A percentile compares a stretch with the other conserved stretches of the same genome.
phyloP scores from a whole-genome alignment of 2,329 filamentous ascomycete genomes.

The Exophiala spinifera region DNA sequence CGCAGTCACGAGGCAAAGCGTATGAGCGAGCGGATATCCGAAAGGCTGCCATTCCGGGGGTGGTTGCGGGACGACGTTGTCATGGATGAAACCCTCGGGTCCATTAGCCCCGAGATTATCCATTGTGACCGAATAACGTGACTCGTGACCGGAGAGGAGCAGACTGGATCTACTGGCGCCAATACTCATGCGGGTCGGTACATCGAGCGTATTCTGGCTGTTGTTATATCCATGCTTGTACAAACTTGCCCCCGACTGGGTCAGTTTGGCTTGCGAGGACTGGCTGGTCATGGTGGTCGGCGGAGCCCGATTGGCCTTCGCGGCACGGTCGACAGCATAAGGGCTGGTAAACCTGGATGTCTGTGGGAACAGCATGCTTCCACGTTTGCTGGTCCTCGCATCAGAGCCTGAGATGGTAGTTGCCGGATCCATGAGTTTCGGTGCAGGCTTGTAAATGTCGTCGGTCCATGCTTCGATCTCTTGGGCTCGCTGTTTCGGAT shows the following conservation, averaged over 20 bases:
- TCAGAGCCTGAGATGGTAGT: conserved; percentile 60
- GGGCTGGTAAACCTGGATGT: conserved; percentile 93
- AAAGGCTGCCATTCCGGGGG: conserved; percentile 97
- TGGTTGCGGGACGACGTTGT: conserved; percentile 91
- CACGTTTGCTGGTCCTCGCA: conserved; percentile 74
- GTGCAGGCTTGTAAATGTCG: conserved; percentile 90
- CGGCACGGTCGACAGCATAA: conserved; percentile 68
- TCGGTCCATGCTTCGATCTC: conserved; percentile 98
- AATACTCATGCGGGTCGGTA: conserved; percentile 42
- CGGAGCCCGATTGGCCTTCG: conserved; percentile 51
- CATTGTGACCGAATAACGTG: conserved; percentile 53
- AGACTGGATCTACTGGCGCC: conserved; percentile 55
- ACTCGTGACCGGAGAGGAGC: conserved; percentile 53
- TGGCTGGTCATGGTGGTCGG: conserved; percentile 97
- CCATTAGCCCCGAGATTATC: conserved; percentile 69
- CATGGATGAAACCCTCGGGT: conserved; percentile 92
- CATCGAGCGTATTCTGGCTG: conserved; percentile 56
- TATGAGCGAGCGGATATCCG: conserved; percentile 88
- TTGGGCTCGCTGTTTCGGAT: conserved; percentile 78
- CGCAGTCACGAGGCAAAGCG: conserved; percentile 90
- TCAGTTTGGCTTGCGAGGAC: conserved; percentile 67
- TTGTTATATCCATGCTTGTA: conserved; percentile 60
- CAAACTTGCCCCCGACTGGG: conserved; percentile 60
- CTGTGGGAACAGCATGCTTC: conserved; percentile 80
- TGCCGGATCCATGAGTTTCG: conserved; percentile 72